phyloP scores from a whole-genome alignment of 495 filamentous ascomycete genomes.

The Darksidea phi region DNA sequence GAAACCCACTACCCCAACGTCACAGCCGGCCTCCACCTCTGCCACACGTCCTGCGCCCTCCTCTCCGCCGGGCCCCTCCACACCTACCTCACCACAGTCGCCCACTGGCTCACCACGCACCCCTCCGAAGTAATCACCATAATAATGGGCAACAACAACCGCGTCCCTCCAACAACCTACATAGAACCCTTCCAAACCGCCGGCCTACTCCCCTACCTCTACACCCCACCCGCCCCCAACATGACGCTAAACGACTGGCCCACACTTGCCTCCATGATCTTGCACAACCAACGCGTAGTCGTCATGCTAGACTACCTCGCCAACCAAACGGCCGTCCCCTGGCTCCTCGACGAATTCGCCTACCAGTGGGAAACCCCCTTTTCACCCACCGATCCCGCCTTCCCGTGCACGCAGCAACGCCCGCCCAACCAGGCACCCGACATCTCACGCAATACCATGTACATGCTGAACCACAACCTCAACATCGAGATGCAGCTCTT shows the following conservation, averaged over 20 bases:
- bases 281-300: constrained; percentile 60
- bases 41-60: constrained; percentile 74
- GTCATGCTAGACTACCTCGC: constrained; percentile 79
- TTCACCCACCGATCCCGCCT: constrained; percentile 56
- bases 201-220: constrained; percentile 69
- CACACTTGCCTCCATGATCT: constrained; percentile 74
- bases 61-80: constrained; percentile 75
- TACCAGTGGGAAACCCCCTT: constrained; percentile 68
- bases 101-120: constrained; percentile 68
- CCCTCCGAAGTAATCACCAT: constrained; percentile 88
- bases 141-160: constrained; percentile 66
- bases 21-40: constrained; percentile 59
- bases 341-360: constrained; percentile 62
- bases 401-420: constrained; percentile 60
- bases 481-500: constrained; percentile 64
- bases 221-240: constrained; percentile 62
- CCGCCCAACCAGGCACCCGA: constrained; percentile 58
- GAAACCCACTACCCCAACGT: constrained; percentile 69
- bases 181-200: constrained; percentile 54
- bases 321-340: constrained; percentile 71
- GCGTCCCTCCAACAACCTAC: constrained; percentile 46
- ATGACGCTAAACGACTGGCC: constrained; percentile 79
- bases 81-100: constrained; percentile 66
- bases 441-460: constrained; percentile 63
- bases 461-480: constrained; percentile 89